Evolutionary conservation across 768 basidiomycete genomes (phyloP).

Genomic region (Suillus decipiens): DNA sequence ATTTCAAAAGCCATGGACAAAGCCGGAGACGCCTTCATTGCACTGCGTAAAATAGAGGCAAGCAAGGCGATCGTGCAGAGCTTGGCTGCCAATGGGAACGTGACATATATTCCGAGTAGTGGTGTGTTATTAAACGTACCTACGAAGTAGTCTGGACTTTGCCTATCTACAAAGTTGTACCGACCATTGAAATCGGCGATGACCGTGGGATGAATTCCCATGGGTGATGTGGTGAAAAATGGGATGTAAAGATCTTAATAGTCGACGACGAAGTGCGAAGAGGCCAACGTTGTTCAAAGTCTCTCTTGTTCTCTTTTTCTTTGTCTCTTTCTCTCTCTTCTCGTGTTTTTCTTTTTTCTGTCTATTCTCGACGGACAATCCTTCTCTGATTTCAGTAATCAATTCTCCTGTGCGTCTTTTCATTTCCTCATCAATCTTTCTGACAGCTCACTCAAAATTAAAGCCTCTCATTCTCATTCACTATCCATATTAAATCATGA

Average conservation of each 20-base stretch:
- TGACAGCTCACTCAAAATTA: constrained; percentile 6
- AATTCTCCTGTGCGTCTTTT: constrained; percentile 29
- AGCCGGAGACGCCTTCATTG: constrained; percentile 95
- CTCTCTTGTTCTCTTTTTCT: constrained; percentile 32
- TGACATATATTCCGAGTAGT: constrained; percentile 85
- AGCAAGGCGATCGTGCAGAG: constrained; percentile 96
- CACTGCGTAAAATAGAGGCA: constrained; percentile 95
- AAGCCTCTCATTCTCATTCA: constrained; percentile 23
- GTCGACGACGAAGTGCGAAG: constrained; percentile 23
- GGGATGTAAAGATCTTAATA: constrained; percentile 18
- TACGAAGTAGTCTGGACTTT: constrained; percentile 34
- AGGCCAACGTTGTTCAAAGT: constrained; percentile 21
- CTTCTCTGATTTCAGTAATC: constrained; percentile 32
- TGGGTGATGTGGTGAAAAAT: constrained; percentile 18
- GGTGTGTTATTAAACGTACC: constrained; percentile 85
- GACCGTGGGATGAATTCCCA: constrained; percentile 26
- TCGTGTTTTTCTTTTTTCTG: constrained; percentile 37
- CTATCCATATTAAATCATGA: constrained; percentile 59
- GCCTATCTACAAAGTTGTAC: background rate
- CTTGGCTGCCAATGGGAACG: constrained; percentile 75
- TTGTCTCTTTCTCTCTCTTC: constrained; percentile 34
- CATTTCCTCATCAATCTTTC: constrained; percentile 26
- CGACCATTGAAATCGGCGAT: constrained; percentile 15
- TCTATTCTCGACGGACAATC: constrained; percentile 47
- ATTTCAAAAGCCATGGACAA: constrained; percentile 89